Conservation (phyloP, 108 stramenopile species). For the Pinguiococcus pyrenoidosus region DNA sequence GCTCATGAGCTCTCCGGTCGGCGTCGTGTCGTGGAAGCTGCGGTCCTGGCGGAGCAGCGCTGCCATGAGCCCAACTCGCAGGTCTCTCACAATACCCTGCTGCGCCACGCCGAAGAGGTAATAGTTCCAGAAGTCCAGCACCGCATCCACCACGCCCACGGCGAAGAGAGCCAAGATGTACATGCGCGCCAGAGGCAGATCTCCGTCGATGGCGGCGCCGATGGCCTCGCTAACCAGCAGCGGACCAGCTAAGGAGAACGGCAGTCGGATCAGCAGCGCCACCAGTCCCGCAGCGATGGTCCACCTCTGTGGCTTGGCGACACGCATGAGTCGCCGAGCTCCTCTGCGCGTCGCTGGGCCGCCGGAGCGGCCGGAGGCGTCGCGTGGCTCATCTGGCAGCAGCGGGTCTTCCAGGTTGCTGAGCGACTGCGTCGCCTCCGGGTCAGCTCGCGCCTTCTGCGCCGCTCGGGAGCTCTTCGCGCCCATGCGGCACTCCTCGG, state of each 20-base stretch:
- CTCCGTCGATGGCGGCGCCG: slow-evolving; percentile 46
- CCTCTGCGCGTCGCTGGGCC: no score
- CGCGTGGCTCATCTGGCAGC: no score
- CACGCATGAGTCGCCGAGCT: no score
- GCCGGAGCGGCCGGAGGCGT: no score
- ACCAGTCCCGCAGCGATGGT: no score
- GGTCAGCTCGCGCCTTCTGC: no score
- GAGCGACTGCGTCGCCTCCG: no score
- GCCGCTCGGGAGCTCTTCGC: no score
- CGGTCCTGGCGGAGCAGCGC: slow-evolving; percentile 58
- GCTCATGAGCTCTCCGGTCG: slow-evolving; percentile 57
- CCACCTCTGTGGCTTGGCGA: no score
- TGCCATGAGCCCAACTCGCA: slow-evolving; percentile 55
- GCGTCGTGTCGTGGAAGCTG: slow-evolving; percentile 56
- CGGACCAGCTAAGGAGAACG: slow-evolving; percentile 64
- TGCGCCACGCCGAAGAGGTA: slow-evolving; percentile 74
- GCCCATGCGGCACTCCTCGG: no score
- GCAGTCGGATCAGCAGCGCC: slow-evolving; percentile 62
- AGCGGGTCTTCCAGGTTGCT: no score
- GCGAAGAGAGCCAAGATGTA: slow-evolving; percentile 59
- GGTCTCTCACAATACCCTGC: slow-evolving; percentile 56
- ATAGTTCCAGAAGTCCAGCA: slow-evolving; percentile 73
- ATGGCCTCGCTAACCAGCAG: slow-evolving; percentile 67
- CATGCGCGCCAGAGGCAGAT: slow-evolving; percentile 47
- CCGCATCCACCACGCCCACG: slow-evolving; percentile 56